Conservation (phyloP, 2,329 filamentous ascomycete genomes). For the Berkeleyomyces basicola region DNA sequence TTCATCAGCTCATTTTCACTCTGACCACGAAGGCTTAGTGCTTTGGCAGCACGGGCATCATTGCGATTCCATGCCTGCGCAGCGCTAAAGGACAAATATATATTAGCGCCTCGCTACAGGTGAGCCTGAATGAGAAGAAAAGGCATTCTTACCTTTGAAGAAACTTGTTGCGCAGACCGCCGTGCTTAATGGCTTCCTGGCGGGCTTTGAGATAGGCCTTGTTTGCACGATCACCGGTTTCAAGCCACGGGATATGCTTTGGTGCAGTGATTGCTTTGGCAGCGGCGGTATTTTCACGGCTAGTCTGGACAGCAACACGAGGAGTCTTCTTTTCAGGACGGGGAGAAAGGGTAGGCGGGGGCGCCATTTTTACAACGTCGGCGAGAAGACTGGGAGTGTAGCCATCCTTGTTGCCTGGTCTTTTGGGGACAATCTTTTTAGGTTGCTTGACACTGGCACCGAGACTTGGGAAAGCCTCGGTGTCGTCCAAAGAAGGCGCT, state of each 20-base stretch:
- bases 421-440: conserved; percentile 89
- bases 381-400: conserved; percentile 61
- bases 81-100: conserved; percentile 39
- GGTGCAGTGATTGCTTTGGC: conserved; percentile 74
- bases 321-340: conserved; percentile 43
- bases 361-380: conserved; percentile 90
- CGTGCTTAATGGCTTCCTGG: conserved; percentile 92
- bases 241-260: conserved; percentile 89
- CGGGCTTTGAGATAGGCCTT: conserved; percentile 89
- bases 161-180: conserved; percentile 91
- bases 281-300: conserved; percentile 60
- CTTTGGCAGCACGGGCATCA: conserved; percentile 89
- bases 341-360: conserved; percentile 55
- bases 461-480: conserved; percentile 84
- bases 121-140: neutral
- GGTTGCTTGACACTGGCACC: conserved; percentile 57
- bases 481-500: conserved; percentile 71
- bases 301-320: conserved; percentile 48
- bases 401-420: conserved; percentile 66
- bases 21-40: conserved; percentile 81
- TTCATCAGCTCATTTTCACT: conserved; percentile 96
- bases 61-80: conserved; percentile 98
- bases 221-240: conserved; percentile 81
- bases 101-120: neutral
- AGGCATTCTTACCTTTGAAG: conserved; percentile 62